phyloP scores from a whole-genome alignment of 2,329 filamentous ascomycete genomes.

The Dothistroma pini region DNA sequence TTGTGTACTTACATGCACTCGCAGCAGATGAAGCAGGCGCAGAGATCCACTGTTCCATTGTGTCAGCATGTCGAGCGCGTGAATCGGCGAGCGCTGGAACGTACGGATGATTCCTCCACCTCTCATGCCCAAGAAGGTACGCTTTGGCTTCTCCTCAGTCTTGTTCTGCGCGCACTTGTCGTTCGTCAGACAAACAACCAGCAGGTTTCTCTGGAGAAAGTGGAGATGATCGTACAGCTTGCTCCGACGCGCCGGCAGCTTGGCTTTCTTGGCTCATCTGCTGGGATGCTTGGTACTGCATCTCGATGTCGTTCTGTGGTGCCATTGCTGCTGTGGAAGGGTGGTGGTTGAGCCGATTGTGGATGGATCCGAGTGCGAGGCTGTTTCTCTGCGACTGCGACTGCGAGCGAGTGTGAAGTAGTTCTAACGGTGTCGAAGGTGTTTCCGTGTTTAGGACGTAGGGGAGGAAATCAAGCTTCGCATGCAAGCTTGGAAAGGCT shows the following conservation, averaged over 20 bases:
- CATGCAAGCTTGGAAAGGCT: conserved; percentile 12
- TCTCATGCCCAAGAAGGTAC: conserved; percentile 29
- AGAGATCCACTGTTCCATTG: conserved; percentile 24
- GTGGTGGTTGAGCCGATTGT: neutral
- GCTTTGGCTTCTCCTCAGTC: conserved; percentile 23
- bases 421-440: neutral
- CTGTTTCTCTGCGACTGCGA: neutral
- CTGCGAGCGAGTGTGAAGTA: neutral
- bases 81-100: neutral
- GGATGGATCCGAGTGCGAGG: neutral
- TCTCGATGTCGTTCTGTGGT: conserved; percentile 22
- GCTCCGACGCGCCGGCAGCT: conserved; percentile 2
- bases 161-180: conserved; percentile 5
- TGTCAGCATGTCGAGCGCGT: too few relatives aligned
- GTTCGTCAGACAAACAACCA: neutral
- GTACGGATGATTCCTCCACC: conserved; percentile 29
- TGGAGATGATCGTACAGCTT: conserved; percentile 2
- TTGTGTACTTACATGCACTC: conserved; percentile 20
- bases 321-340: conserved; percentile 14
- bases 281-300: conserved; percentile 25
- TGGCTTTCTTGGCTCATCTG: conserved; percentile 12
- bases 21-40: conserved; percentile 33
- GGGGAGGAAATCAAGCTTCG: neutral
- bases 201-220: neutral
- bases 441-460: too few relatives aligned